A percentile compares a stretch with the other conserved stretches of the same genome.
Evolutionary conservation across 371 early-diverging fungal species (phyloP).

Genomic region (Actinomortierella wolfii): DNA sequence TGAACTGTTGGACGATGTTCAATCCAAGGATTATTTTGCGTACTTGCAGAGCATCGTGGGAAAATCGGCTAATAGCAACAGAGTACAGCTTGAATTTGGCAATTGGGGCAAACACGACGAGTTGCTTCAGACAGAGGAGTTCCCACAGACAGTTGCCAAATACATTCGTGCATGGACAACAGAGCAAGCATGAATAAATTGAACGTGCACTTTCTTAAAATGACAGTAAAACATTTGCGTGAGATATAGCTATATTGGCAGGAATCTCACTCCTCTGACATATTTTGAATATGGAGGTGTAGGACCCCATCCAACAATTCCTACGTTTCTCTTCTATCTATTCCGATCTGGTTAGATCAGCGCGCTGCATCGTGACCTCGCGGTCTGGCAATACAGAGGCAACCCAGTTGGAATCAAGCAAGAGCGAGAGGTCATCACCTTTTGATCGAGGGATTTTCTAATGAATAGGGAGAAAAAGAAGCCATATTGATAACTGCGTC

Average conservation of each 20-base stretch:
- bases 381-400: slow-evolving; percentile 53
- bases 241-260: too few relatives aligned
- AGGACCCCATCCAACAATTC: too few relatives aligned
- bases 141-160: slow-evolving; percentile 45
- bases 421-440: slow-evolving; percentile 64
- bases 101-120: slow-evolving; percentile 63
- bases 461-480: not conserved
- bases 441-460: slow-evolving; percentile 51
- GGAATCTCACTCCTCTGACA: too few relatives aligned
- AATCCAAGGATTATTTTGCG: slow-evolving; percentile 57
- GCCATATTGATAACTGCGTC: not conserved
- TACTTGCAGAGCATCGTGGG: slow-evolving; percentile 47
- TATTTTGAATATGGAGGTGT: too few relatives aligned
- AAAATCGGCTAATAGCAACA: not conserved
- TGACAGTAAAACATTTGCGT: too few relatives aligned
- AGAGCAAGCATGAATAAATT: not conserved
- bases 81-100: slow-evolving; percentile 48
- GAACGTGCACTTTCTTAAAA: too few relatives aligned
- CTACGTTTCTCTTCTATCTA: too few relatives aligned
- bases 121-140: slow-evolving; percentile 56
- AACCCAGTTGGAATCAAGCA: slow-evolving; percentile 82
- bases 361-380: too few relatives aligned
- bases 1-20: slow-evolving; percentile 64
- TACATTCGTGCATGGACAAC: slow-evolving; percentile 35
- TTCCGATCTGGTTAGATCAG: too few relatives aligned